phyloP scores from a whole-genome alignment of 1,284 basidiomycete genomes.

The Phlebopus sp. region DNA sequence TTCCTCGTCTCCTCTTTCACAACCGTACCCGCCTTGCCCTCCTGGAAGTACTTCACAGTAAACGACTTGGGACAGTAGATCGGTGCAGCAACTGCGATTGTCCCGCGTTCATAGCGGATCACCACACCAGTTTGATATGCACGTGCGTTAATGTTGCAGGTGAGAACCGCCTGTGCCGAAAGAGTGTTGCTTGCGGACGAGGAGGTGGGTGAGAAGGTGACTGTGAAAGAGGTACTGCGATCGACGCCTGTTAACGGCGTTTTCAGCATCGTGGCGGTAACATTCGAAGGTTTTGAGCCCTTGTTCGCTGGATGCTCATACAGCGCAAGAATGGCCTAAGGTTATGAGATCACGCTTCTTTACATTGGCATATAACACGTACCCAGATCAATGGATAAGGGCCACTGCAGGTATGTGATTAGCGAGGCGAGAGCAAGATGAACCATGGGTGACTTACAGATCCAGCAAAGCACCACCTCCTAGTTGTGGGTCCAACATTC shows the following conservation, averaged over 20 bases:
- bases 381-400: conserved; percentile 85
- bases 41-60: conserved; percentile 58
- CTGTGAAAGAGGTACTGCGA: conserved; percentile 69
- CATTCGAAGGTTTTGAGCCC: conserved; percentile 49
- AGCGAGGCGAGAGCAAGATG: conserved; percentile 1
- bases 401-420: conserved; percentile 45
- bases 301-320: conserved; percentile 78
- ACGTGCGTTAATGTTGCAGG: conserved; percentile 57
- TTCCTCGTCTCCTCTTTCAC: conserved; percentile 52
- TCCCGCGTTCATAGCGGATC: conserved; percentile 68
- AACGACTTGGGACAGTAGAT: conserved; percentile 65
- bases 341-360: conserved; percentile 10
- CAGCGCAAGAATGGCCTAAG: conserved; percentile 69
- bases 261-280: conserved; percentile 67
- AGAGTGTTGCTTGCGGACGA: conserved; percentile 38
- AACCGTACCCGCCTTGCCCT: conserved; percentile 46
- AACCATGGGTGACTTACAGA: conserved; percentile 46
- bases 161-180: conserved; percentile 64
- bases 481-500: conserved; percentile 77
- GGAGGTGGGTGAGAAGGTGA: conserved; percentile 57
- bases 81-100: conserved; percentile 58
- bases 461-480: conserved; percentile 88
- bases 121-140: conserved; percentile 47
- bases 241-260: conserved; percentile 80
- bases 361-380: conserved; percentile 7